A percentile compares a stretch with the other conserved stretches of the same genome.
phyloP scores from a whole-genome alignment of 768 basidiomycete genomes.

The Trametes cinnabarina region DNA sequence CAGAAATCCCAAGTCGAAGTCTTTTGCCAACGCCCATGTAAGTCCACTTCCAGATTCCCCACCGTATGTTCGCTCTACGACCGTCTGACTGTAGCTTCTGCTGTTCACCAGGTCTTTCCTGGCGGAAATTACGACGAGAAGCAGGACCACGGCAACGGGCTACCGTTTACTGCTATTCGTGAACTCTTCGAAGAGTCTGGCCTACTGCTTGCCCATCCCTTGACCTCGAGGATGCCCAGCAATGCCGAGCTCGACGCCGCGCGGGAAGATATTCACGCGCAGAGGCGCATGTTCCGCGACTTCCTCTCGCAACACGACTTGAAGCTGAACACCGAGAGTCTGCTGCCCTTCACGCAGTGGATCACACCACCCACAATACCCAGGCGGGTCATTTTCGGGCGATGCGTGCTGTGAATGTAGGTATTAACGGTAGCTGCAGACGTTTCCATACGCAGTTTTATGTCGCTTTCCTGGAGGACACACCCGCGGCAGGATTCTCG shows the following conservation, averaged over 20 bases:
- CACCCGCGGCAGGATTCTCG: slow-evolving; percentile 46
- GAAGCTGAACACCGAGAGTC: slow-evolving; percentile 40
- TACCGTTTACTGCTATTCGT: slow-evolving; percentile 63
- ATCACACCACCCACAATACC: slow-evolving; percentile 58
- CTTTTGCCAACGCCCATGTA: slow-evolving; percentile 69
- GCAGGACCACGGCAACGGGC: slow-evolving; percentile 48
- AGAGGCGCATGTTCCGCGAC: slow-evolving; percentile 45
- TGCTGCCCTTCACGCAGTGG: slow-evolving; percentile 76
- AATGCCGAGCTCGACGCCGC: slow-evolving; percentile 49
- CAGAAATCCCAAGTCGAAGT: slow-evolving; percentile 58
- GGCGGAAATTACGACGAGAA: slow-evolving; percentile 65
- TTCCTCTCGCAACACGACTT: slow-evolving; percentile 51
- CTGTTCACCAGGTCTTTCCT: slow-evolving; percentile 60
- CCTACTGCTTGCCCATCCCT: slow-evolving; percentile 53
- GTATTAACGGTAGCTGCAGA: slow-evolving; percentile 34
- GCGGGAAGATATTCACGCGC: slow-evolving; percentile 55
- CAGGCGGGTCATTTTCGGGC: slow-evolving; percentile 36
- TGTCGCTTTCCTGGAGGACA: slow-evolving; percentile 54
- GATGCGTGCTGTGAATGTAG: not conserved
- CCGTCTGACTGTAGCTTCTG: not conserved
- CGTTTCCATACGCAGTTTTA: slow-evolving; percentile 74
- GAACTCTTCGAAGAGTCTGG: slow-evolving; percentile 81
- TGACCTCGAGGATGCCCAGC: slow-evolving; percentile 25
- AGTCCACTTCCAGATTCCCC: slow-evolving; percentile 29
- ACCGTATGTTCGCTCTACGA: not conserved